Evolutionary conservation across 306 rosid species (phyloP), one percentile per base, ranked within the genome.

Genomic region (Bauhinia variegata): DNA sequence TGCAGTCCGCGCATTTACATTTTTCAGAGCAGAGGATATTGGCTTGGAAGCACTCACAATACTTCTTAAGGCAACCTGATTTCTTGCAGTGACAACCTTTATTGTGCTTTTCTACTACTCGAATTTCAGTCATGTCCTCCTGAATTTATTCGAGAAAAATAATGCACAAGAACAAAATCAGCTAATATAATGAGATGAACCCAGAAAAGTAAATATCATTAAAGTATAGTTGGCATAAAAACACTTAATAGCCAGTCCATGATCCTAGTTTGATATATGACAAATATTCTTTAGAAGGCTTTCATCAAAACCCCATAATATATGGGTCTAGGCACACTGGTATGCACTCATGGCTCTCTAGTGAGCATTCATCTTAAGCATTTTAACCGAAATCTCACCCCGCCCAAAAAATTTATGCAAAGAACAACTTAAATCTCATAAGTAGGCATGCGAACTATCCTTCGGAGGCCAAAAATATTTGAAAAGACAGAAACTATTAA

Each of bases 11-110:
- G 79, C 92, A 91, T 84, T 76, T 88, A 78, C 92, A 91, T 66
- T 88, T 88, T 84, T 83, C 91, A 67, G 95, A 88, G 75, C 93
- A 88, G 53, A 80, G 79, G 73, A 86, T 64, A 73, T 77, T 89
- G 80, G 87, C 90, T 77, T 89, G 96, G 78, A 80, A 89, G 80
- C 96, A 89, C 80, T 89, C 96, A 3, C 96, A 89, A 62, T 89
- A 89, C 84, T 84, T 89, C 86, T 89, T 89, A 42, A 89, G 96
- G 80, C 96, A 89, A 71, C 92, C 96, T 51, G 96, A 84, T 76
- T 86, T 89, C 85, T 78, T 84, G 81, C 96, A 89, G 73, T 87
- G 80, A 59, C 96, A 89, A 73, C 96, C 96, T 84, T 89, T 89
- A 68, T 87, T 87, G 85, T 89, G 96, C 85, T 82, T 89, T 79